Evolutionary conservation across 208 protist genomes (phyloP).

Genomic region (Novymonas esmeraldas): DNA sequence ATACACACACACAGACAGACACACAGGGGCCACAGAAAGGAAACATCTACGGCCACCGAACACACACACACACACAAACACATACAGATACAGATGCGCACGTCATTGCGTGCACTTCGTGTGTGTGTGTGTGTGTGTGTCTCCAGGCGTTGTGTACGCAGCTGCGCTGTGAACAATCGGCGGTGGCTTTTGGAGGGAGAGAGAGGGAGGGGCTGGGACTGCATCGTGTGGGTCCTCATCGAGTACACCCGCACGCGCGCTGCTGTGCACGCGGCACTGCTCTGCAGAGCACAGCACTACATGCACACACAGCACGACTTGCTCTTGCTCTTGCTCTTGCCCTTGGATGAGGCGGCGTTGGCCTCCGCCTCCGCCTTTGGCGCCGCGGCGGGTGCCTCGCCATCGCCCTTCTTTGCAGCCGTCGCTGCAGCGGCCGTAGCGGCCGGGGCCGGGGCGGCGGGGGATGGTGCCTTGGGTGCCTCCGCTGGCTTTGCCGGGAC

Average conservation of each 20-base stretch:
- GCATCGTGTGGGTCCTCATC: too few species aligned
- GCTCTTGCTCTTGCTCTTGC: constrained; percentile 7
- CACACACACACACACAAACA: background rate
- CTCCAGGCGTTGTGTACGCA: too few species aligned
- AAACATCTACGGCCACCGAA: background rate
- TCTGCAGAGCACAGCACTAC: background rate
- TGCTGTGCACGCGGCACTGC: too few species aligned
- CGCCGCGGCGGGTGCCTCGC: too few species aligned
- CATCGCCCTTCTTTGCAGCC: too few species aligned
- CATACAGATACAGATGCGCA: background rate
- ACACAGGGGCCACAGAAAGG: background rate
- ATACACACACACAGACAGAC: background rate
- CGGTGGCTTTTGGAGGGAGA: too few species aligned
- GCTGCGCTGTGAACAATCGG: too few species aligned
- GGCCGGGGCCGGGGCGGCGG: background rate
- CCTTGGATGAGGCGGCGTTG: background rate
- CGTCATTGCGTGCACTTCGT: background rate
- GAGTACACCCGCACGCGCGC: too few species aligned
- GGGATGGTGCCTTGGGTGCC: background rate
- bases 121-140: background rate
- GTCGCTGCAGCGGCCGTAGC: background rate
- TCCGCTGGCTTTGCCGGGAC: background rate
- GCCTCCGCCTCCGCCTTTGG: too few species aligned
- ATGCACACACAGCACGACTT: constrained; percentile 31
- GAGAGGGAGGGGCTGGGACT: too few species aligned